These are phyloP conservation scores for Digitaria exilis DNA, from an alignment of 202 grass and related monocot genomes.

Conservation along the genomic window DNA sequence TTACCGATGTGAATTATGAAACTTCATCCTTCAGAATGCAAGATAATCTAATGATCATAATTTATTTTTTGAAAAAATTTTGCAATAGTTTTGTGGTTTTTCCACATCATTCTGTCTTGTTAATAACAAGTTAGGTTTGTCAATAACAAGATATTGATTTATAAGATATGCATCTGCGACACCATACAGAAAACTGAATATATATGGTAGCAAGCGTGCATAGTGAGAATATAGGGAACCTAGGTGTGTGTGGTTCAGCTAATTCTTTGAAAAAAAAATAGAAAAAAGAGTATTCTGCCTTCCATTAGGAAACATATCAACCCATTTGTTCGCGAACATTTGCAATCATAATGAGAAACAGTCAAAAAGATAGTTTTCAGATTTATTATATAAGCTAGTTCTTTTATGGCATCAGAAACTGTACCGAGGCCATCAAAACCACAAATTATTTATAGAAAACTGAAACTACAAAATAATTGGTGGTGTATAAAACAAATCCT, in stretches of 20 bases:
- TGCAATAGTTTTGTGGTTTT: not conserved
- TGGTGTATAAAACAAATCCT: not conserved
- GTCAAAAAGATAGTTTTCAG: not conserved
- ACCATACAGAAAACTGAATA: not conserved
- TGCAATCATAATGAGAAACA: not conserved
- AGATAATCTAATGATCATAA: not conserved
- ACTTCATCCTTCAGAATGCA: slow-evolving; percentile 13
- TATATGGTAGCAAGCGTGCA: not conserved
- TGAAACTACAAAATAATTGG: not conserved
- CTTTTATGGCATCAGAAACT: not conserved
- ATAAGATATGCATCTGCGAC: not conserved
- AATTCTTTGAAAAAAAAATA: not conserved
- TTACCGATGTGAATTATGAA: not conserved
- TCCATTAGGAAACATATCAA: not conserved
- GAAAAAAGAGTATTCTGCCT: not conserved
- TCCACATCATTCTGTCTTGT: slow-evolving; percentile 1
- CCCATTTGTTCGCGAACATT: not conserved
- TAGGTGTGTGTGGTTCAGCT: not conserved
- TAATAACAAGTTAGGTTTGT: not conserved
- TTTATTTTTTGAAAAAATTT: not conserved
- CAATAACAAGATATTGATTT: not conserved
- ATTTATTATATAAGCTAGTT: not conserved
- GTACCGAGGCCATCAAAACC: not conserved
- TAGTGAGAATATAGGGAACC: not conserved
- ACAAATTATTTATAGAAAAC: not conserved